Percentiles rank a stretch among this genome's conserved stretches.
phyloP scores from a whole-genome alignment of 2,329 filamentous ascomycete species.

The Talaromyces amestolkiae region DNA sequence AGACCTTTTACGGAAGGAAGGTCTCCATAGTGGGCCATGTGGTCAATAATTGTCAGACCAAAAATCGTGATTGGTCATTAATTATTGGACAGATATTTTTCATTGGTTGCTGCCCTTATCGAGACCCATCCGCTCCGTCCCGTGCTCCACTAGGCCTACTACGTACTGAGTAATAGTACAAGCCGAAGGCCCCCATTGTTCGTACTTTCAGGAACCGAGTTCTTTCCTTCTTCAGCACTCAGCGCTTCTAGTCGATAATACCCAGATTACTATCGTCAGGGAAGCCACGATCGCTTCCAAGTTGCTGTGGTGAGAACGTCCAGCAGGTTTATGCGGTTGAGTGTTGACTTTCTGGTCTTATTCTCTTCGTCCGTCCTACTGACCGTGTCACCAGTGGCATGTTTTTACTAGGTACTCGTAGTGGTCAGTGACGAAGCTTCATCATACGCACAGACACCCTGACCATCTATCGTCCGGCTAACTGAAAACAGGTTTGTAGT shows the following conservation, averaged over 20 bases:
- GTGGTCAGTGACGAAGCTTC: background rate
- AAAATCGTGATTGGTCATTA: background rate
- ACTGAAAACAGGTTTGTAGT: conserved; percentile 6
- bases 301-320: background rate
- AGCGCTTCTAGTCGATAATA: background rate
- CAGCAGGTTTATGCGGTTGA: background rate
- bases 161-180: no score
- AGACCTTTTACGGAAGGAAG: background rate
- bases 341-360: background rate
- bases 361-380: background rate
- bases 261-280: background rate
- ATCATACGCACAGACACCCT: background rate
- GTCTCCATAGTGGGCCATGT: background rate
- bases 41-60: background rate
- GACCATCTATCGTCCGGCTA: background rate
- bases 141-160: background rate
- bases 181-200: background rate
- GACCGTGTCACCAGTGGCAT: background rate
- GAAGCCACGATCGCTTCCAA: background rate
- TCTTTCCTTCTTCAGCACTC: background rate
- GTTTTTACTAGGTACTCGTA: no score
- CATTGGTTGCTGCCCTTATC: background rate
- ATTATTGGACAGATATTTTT: fast-evolving
- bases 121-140: conserved; percentile 11
- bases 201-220: background rate